phyloP scores from a whole-genome alignment of 257 asterid genomes.

The Mentha longifolia region DNA sequence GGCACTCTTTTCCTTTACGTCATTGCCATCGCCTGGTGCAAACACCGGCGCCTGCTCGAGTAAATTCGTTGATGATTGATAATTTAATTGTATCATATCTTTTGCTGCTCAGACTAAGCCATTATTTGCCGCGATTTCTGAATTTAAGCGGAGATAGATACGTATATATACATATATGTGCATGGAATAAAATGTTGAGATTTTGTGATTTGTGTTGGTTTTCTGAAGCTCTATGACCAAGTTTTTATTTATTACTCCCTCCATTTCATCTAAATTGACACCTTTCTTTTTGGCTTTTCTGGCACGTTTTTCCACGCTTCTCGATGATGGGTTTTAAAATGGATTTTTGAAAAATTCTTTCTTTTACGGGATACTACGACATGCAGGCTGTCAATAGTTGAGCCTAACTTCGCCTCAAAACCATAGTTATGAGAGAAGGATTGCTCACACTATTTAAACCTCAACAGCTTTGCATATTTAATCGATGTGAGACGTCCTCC shows the following conservation, averaged over 20 bases:
- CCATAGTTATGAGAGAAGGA: too few relatives aligned
- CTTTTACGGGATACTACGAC: too few relatives aligned
- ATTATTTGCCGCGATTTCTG: neutral
- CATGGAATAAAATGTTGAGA: neutral
- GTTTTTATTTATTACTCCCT: neutral
- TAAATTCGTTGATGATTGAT: conserved; percentile 13
- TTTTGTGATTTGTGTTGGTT: neutral
- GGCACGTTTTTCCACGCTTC: too few relatives aligned
- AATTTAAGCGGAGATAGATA: neutral
- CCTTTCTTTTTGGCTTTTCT: too few relatives aligned
- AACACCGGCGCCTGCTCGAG: conserved; percentile 53
- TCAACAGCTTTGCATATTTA: too few relatives aligned
- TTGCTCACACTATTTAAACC: too few relatives aligned
- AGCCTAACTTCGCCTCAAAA: too few relatives aligned
- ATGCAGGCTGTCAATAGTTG: too few relatives aligned
- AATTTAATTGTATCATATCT: conserved; percentile 3
- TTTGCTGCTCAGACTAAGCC: neutral
- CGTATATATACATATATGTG: neutral
- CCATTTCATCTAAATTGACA: too few relatives aligned
- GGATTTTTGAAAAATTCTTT: too few relatives aligned
- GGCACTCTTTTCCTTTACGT: conserved; percentile 51
- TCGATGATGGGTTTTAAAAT: too few relatives aligned
- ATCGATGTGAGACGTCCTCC: too few relatives aligned
- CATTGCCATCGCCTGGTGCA: conserved; percentile 57
- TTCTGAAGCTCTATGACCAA: neutral